Percentiles rank a stretch among this genome's conserved stretches.
Evolutionary conservation across 1,284 basidiomycete species (phyloP).

Genomic region (Trichosporon coremiiforme): DNA sequence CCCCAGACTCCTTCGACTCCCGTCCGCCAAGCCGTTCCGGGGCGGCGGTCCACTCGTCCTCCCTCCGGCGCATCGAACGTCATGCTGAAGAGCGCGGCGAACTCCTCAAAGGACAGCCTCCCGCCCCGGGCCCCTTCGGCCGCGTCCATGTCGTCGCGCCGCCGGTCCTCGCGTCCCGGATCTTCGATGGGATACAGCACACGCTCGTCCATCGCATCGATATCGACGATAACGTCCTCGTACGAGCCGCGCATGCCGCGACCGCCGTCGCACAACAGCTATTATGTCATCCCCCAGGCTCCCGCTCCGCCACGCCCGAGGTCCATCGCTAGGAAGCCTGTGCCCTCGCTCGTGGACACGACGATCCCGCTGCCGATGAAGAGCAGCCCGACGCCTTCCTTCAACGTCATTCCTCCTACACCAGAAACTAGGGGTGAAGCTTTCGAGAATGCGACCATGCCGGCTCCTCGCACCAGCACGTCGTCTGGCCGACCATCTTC

Average conservation of each 20-base stretch:
- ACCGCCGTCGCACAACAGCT: constrained; percentile 3
- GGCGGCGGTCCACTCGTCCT: constrained; percentile 20
- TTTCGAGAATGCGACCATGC: constrained; percentile 3
- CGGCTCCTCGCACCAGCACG: constrained; percentile 15
- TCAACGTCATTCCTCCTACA: constrained; percentile 55
- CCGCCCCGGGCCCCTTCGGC: constrained; percentile 16
- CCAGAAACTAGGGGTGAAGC: background rate
- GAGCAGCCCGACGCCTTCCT: constrained; percentile 37
- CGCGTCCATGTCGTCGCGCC: constrained; percentile 15
- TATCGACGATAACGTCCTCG: constrained; percentile 21
- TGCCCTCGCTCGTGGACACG: constrained; percentile 14
- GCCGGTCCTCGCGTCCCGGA: constrained; percentile 23
- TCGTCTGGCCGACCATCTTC: background rate
- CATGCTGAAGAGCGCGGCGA: constrained; percentile 7
- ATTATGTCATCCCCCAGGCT: constrained; percentile 3
- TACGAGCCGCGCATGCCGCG: background rate
- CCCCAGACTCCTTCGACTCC: constrained; percentile 3
- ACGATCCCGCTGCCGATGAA: background rate
- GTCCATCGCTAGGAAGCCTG: constrained; percentile 14
- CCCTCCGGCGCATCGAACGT: constrained; percentile 13
- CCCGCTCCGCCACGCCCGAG: constrained; percentile 12
- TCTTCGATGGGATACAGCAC: constrained; percentile 20
- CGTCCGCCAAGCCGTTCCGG: background rate
- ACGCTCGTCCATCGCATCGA: constrained; percentile 25
- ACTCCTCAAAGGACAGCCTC: background rate